Conservation (phyloP, 148 eudicot species). For the Diospyros lotus region DNA sequence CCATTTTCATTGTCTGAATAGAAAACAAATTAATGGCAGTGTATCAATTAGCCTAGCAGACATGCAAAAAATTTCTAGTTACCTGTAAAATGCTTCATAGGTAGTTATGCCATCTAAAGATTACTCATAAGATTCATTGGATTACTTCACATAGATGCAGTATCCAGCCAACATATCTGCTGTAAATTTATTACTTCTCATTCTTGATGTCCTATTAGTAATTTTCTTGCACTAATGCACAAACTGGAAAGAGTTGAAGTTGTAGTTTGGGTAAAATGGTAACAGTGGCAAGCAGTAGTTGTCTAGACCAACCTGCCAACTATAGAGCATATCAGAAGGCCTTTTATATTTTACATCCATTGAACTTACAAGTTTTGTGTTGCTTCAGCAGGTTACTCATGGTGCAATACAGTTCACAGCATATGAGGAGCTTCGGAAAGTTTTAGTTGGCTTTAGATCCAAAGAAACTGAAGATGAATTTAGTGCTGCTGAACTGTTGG, state of each 20-base stretch:
- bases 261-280: background rate
- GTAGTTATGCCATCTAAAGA: background rate
- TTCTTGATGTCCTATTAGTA: background rate
- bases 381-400: conserved; percentile 92
- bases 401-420: conserved; percentile 99
- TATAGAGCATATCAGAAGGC: background rate
- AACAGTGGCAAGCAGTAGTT: background rate
- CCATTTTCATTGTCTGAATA: no score
- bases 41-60: no score
- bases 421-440: conserved; percentile 86
- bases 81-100: background rate
- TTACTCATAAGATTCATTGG: background rate
- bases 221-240: background rate
- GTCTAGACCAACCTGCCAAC: background rate
- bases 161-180: conserved; percentile 1
- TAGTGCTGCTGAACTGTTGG: conserved; percentile 49
- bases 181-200: conserved; percentile 2
- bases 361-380: conserved; percentile 7
- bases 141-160: background rate
- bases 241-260: background rate
- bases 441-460: conserved; percentile 43
- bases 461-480: conserved; percentile 17
- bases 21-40: no score
- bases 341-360: background rate
- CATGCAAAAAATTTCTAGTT: no score